Evolutionary conservation across 345 rosid genomes (phyloP).

Genomic region (Brassica incana): DNA sequence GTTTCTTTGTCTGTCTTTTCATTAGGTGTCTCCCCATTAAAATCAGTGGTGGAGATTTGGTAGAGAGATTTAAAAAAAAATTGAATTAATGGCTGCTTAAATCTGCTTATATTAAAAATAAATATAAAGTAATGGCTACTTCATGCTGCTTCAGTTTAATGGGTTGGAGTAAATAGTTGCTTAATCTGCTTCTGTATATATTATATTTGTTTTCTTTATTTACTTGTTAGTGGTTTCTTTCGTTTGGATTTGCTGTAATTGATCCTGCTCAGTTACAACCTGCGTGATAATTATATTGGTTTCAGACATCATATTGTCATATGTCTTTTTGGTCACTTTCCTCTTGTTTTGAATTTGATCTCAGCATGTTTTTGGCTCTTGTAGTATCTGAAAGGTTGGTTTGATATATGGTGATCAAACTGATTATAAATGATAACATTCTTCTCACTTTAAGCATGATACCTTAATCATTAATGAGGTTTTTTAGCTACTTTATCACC

Average conservation of each 20-base stretch:
- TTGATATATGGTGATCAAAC: neutral
- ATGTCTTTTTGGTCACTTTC: slow-evolving; percentile 35
- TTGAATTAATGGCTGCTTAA: slow-evolving; percentile 8
- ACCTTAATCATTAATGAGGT: slow-evolving; percentile 1
- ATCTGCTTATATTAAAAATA: no score
- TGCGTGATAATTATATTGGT: slow-evolving; percentile 1
- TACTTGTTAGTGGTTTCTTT: slow-evolving; percentile 1
- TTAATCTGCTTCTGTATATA: slow-evolving; percentile 12
- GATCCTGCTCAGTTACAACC: slow-evolving; percentile 31
- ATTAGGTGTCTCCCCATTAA: neutral
- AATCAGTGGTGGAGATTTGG: slow-evolving; percentile 14
- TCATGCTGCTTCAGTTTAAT: no score
- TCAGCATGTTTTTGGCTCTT: slow-evolving; percentile 34
- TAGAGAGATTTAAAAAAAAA: slow-evolving; percentile 13
- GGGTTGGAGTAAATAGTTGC: no score
- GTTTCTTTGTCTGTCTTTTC: neutral
- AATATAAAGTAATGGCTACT: no score
- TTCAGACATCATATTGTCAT: slow-evolving; percentile 38
- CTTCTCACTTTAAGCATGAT: slow-evolving; percentile 13
- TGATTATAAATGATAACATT: slow-evolving; percentile 32
- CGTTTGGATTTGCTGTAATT: neutral
- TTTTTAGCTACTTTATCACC: slow-evolving; percentile 14
- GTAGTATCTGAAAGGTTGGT: slow-evolving; percentile 28
- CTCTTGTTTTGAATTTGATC: slow-evolving; percentile 30
- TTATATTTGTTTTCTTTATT: neutral